phyloP scores from a whole-genome alignment of 805 yeast species.

The Hanseniaspora mollemarum region DNA sequence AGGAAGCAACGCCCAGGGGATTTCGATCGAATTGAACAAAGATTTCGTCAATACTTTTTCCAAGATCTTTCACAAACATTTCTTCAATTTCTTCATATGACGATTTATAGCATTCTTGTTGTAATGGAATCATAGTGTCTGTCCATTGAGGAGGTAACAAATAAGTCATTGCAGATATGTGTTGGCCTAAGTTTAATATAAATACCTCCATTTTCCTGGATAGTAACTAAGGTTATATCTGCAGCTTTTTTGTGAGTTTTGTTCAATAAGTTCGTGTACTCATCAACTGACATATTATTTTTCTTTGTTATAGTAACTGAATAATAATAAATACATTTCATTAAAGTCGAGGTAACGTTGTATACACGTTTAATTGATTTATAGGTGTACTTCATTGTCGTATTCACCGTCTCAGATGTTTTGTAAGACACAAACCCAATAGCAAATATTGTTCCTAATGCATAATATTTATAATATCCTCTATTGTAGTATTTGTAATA shows the following conservation, averaged over 20 bases:
- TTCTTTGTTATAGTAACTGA: slow-evolving; percentile 32
- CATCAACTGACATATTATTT: slow-evolving; percentile 37
- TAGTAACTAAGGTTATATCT: slow-evolving; percentile 58
- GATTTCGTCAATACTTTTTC: slow-evolving; percentile 40
- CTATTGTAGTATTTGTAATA: slow-evolving; percentile 13
- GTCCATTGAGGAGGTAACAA: slow-evolving; percentile 92
- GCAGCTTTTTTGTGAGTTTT: slow-evolving; percentile 72
- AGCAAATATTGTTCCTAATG: slow-evolving; percentile 50
- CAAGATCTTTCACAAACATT: slow-evolving; percentile 57
- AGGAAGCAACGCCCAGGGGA: slow-evolving; percentile 91
- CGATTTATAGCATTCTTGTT: slow-evolving; percentile 79
- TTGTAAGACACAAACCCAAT: slow-evolving; percentile 18
- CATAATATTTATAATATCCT: slow-evolving; percentile 31
- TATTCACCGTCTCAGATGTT: slow-evolving; percentile 22
- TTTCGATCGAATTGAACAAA: slow-evolving; percentile 54
- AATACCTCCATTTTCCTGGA: slow-evolving; percentile 81
- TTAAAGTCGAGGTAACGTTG: slow-evolving; percentile 57
- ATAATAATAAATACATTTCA: slow-evolving; percentile 63
- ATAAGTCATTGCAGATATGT: slow-evolving; percentile 82
- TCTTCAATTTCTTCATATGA: slow-evolving; percentile 53
- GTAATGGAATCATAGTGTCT: slow-evolving; percentile 81
- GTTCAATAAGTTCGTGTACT: slow-evolving; percentile 42
- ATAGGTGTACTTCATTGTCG: slow-evolving; percentile 8
- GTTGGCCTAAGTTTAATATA: slow-evolving; percentile 91
- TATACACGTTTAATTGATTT: slow-evolving; percentile 38